A percentile compares a stretch with the other conserved stretches of the same genome.
Conservation (phyloP, 257 asterid genomes). For the Gynochthodes officinalis region DNA sequence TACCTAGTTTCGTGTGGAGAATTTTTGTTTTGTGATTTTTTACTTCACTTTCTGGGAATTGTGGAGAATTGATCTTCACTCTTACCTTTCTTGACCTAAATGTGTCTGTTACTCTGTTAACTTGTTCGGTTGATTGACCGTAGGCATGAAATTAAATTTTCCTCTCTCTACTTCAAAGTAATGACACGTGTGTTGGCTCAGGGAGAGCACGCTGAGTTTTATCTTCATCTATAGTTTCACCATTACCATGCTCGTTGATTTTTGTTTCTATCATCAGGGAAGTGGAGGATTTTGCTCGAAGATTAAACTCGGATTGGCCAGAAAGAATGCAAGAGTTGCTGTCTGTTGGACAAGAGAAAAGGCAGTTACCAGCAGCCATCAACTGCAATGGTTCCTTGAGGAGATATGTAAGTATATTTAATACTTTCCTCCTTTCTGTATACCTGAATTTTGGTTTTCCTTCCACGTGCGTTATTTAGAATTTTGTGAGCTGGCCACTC, state of each 20-base stretch:
- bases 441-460: background rate
- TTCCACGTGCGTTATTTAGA: background rate
- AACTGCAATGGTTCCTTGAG: constrained; percentile 70
- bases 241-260: background rate
- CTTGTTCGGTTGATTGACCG: background rate
- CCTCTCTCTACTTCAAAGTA: background rate
- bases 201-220: background rate
- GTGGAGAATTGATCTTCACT: background rate
- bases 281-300: constrained; percentile 96
- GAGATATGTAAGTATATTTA: constrained; percentile 52
- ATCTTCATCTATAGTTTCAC: background rate
- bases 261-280: constrained; percentile 47
- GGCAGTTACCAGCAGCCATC: constrained; percentile 46
- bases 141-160: background rate
- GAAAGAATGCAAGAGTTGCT: constrained; percentile 84
- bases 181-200: background rate
- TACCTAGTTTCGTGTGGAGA: background rate
- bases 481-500: background rate
- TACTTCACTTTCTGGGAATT: background rate
- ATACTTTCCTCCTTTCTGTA: background rate
- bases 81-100: background rate
- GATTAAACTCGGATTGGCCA: constrained; percentile 94
- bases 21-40: background rate
- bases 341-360: constrained; percentile 72
- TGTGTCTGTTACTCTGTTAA: background rate